phyloP scores from a whole-genome alignment of 23 red algal genomes.

The Gracilaria gracilis region DNA sequence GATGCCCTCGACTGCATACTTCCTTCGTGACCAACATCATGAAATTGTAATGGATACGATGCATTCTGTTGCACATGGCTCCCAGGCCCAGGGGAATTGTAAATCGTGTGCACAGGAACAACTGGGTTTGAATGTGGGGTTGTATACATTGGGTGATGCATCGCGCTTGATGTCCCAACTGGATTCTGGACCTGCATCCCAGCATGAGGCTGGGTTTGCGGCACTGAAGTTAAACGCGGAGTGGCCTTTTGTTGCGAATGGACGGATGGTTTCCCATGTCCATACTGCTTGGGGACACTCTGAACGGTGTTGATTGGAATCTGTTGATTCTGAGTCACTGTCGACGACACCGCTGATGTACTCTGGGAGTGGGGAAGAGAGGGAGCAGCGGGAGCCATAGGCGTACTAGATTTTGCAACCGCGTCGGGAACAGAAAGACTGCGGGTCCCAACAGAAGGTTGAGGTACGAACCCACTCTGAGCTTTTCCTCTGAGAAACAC shows the following conservation, averaged over 20 bases:
- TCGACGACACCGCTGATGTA: slow-evolving; percentile 3
- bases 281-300: slow-evolving; percentile 18
- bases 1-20: neutral
- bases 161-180: neutral
- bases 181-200: neutral
- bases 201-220: slow-evolving; percentile 4
- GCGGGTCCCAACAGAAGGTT: neutral
- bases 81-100: neutral
- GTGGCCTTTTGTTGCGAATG: neutral
- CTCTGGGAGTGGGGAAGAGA: slow-evolving; percentile 24
- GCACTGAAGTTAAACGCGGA: neutral
- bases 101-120: neutral
- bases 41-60: slow-evolving; percentile 36
- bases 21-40: slow-evolving; percentile 2
- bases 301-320: slow-evolving; percentile 15
- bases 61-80: slow-evolving; percentile 8
- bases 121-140: neutral
- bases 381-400: neutral
- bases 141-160: neutral
- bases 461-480: neutral
- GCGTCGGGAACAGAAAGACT: slow-evolving; percentile 22
- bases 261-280: neutral
- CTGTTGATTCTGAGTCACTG: neutral
- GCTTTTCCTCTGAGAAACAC: slow-evolving; percentile 10
- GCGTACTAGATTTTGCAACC: slow-evolving; percentile 6